Evolutionary conservation across 768 basidiomycete genomes (phyloP).

Genomic region (Mycena vitilis): DNA sequence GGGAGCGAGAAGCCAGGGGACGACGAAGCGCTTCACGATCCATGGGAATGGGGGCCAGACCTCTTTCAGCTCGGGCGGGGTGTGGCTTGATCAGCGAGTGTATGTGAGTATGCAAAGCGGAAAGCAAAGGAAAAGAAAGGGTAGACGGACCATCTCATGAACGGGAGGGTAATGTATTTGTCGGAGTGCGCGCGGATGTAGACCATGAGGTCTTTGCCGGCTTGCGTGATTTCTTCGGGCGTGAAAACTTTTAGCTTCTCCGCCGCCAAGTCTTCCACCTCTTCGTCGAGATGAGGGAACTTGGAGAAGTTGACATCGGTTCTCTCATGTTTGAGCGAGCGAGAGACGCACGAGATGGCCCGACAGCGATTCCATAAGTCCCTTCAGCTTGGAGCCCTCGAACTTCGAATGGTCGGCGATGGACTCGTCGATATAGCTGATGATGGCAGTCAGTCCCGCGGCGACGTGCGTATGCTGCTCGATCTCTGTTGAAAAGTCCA

Average conservation of each 20-base stretch:
- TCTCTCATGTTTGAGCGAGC: too few species aligned
- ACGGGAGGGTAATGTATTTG: conserved; percentile 50
- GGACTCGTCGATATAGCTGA: conserved; percentile 40
- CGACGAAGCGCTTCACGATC: conserved; percentile 49
- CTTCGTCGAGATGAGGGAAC: conserved; percentile 52
- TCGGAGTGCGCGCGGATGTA: conserved; percentile 43
- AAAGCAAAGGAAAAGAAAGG: not conserved
- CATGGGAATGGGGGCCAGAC: conserved; percentile 54
- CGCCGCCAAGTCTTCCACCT: conserved; percentile 48
- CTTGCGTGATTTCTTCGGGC: conserved; percentile 40
- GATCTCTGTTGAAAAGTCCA: conserved; percentile 51
- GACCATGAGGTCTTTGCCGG: conserved; percentile 35
- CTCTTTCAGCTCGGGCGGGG: conserved; percentile 49
- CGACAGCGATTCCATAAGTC: conserved; percentile 42
- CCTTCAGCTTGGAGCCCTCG: conserved; percentile 42
- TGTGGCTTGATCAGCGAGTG: conserved; percentile 46
- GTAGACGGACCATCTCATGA: conserved; percentile 47
- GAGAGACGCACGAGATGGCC: conserved; percentile 46
- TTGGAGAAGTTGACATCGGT: conserved; percentile 21
- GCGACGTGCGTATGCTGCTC: conserved; percentile 52
- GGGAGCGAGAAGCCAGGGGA: conserved; percentile 51
- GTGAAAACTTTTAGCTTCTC: conserved; percentile 47
- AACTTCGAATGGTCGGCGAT: conserved; percentile 45
- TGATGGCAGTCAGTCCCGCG: conserved; percentile 41
- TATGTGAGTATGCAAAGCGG: not conserved